These are phyloP conservation scores for Vitrella brassicaformis DNA, from an alignment of 73 alveolate genomes.

Conservation along the genomic window DNA sequence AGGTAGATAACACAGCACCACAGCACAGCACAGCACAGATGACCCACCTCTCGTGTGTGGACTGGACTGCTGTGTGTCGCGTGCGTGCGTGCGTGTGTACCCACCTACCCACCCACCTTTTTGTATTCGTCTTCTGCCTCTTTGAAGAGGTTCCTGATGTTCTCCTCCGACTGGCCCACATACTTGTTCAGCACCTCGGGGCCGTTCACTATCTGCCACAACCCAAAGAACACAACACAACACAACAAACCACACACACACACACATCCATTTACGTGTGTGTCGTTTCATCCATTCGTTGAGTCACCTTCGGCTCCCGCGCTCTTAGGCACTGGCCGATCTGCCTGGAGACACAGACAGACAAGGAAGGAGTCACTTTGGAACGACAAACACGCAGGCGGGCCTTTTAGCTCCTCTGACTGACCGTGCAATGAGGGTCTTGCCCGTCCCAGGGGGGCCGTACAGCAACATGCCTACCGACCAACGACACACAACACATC, in stretches of 20 bases:
- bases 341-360: constrained; percentile 43
- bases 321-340: constrained; percentile 86
- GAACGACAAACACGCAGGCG: not conserved
- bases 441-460: constrained; percentile 99
- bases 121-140: constrained; percentile 90
- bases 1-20: too few species aligned
- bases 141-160: constrained; percentile 80
- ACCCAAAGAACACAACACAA: too few species aligned
- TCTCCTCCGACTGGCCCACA: constrained; percentile 89
- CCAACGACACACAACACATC: too few species aligned
- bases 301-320: constrained; percentile 75
- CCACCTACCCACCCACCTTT: too few species aligned
- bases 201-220: constrained; percentile 92
- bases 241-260: too few species aligned
- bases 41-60: too few species aligned
- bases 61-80: too few species aligned
- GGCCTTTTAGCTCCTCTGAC: not conserved
- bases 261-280: too few species aligned
- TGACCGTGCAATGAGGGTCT: constrained; percentile 79
- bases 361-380: not conserved
- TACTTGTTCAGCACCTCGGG: constrained; percentile 93
- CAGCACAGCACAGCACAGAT: too few species aligned
- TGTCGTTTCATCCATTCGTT: too few species aligned
- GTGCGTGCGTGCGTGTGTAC: too few species aligned
- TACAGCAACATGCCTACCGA: constrained; percentile 90